A percentile compares a stretch with the other conserved stretches of the same genome.
Conservation (phyloP, 1,139 yeast species). For the Candida sojae region DNA sequence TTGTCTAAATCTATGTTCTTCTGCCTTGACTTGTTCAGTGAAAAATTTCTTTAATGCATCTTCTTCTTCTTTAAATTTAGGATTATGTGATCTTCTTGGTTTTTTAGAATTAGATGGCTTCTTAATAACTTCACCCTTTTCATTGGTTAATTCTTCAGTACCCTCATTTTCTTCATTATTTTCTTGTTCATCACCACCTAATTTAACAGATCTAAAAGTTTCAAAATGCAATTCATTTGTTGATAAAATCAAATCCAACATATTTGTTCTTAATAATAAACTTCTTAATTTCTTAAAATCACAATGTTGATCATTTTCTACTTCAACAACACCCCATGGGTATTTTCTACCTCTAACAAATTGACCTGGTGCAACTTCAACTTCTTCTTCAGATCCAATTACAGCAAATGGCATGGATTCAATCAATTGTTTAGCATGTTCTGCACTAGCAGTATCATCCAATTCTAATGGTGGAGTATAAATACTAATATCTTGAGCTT, state of each 20-base stretch:
- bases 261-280: constrained; percentile 84
- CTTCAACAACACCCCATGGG: constrained; percentile 98
- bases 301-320: constrained; percentile 93
- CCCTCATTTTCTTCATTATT: constrained; percentile 26
- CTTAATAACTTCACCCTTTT: constrained; percentile 36
- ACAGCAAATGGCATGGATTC: constrained; percentile 95
- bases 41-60: constrained; percentile 90
- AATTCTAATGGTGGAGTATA: constrained; percentile 84
- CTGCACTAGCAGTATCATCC: constrained; percentile 75
- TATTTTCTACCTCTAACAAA: constrained; percentile 88
- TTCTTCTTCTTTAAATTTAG: constrained; percentile 94
- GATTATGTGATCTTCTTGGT: constrained; percentile 68
- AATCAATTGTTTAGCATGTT: constrained; percentile 78
- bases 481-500: constrained; percentile 87
- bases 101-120: constrained; percentile 38
- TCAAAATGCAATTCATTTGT: constrained; percentile 95
- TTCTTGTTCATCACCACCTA: constrained; percentile 60
- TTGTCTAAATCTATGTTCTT: constrained; percentile 95
- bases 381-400: constrained; percentile 88
- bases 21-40: constrained; percentile 97
- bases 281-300: constrained; percentile 93
- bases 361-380: constrained; percentile 73
- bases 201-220: constrained; percentile 78
- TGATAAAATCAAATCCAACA: constrained; percentile 84
- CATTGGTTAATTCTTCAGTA: constrained; percentile 30